Conservation (phyloP, 2,329 filamentous ascomycete species). For the Aureobasidium sp. region DNA sequence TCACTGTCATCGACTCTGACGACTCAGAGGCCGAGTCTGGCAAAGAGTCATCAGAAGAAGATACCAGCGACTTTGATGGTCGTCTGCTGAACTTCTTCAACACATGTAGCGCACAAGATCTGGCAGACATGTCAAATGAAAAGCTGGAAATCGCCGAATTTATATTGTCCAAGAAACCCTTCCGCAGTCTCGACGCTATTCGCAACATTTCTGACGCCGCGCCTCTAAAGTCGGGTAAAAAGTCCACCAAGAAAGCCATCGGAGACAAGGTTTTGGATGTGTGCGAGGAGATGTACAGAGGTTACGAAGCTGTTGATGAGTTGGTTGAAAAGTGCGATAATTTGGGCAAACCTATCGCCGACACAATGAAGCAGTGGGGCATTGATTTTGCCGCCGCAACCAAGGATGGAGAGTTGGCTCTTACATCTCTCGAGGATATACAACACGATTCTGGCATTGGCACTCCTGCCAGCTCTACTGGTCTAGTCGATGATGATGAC, state of each 20-base stretch:
- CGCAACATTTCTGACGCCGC: slow-evolving; percentile 51
- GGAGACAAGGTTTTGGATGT: slow-evolving; percentile 62
- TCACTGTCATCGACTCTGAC: slow-evolving; percentile 32
- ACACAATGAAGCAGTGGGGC: slow-evolving; percentile 62
- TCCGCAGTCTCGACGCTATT: slow-evolving; percentile 58
- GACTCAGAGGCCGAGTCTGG: slow-evolving; percentile 21
- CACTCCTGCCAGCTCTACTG: slow-evolving; percentile 45
- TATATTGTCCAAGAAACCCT: slow-evolving; percentile 70
- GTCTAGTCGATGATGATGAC: slow-evolving; percentile 27
- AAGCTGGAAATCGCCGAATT: slow-evolving; percentile 61
- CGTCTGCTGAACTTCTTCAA: slow-evolving; percentile 78
- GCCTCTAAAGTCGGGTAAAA: slow-evolving; percentile 47
- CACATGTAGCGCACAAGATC: slow-evolving; percentile 63
- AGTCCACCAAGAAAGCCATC: slow-evolving; percentile 44
- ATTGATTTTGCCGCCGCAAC: slow-evolving; percentile 56
- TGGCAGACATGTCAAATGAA: slow-evolving; percentile 74
- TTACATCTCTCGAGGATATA: slow-evolving; percentile 47
- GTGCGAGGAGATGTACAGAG: slow-evolving; percentile 65
- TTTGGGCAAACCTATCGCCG: slow-evolving; percentile 59
- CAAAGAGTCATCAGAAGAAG: slow-evolving; percentile 10
- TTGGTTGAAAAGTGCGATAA: slow-evolving; percentile 70
- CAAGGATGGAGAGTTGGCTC: slow-evolving; percentile 54
- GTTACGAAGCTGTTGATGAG: slow-evolving; percentile 75
- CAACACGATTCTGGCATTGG: slow-evolving; percentile 60
- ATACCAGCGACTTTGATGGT: slow-evolving; percentile 36